Evolutionary conservation across 2,329 filamentous ascomycete species (phyloP).

Genomic region (Aspergillus sp.): DNA sequence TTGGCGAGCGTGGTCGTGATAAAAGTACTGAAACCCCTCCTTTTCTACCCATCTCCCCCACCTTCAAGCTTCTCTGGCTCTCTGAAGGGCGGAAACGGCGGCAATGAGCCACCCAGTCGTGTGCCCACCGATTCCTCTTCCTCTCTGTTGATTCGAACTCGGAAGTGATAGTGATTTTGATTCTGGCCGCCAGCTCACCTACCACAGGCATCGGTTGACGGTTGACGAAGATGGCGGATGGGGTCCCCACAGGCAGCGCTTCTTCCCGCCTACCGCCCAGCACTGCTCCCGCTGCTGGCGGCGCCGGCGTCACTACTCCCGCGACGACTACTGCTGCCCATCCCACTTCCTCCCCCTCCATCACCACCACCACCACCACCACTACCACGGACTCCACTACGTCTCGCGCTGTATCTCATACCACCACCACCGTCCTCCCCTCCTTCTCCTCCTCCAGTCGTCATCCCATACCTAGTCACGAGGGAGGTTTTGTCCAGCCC

Average conservation of each 20-base stretch:
- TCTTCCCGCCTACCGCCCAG: constrained; percentile 18
- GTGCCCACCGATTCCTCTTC: too few species aligned
- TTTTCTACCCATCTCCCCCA: neutral
- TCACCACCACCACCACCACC: constrained; percentile 3
- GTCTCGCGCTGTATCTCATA: neutral
- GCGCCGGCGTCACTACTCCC: neutral
- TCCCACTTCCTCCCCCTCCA: neutral
- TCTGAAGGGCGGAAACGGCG: constrained; percentile 3
- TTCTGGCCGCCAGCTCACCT: neutral
- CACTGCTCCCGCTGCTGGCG: constrained; percentile 6
- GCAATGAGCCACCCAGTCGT: neutral
- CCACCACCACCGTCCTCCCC: constrained; percentile 8
- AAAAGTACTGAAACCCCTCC: neutral
- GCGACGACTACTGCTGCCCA: neutral
- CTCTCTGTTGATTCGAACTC: neutral
- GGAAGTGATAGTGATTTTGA: neutral
- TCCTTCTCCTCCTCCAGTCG: constrained; percentile 6
- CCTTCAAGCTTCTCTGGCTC: neutral
- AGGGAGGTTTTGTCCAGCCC: constrained; percentile 48
- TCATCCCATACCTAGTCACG: constrained; percentile 35
- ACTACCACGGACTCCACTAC: neutral
- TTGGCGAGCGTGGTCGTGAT: neutral
- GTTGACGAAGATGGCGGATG: constrained; percentile 21
- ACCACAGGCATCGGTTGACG: neutral
- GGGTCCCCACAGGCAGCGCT: constrained; percentile 25